phyloP scores from a whole-genome alignment of 805 yeast species.

The Ogataea angusta region DNA sequence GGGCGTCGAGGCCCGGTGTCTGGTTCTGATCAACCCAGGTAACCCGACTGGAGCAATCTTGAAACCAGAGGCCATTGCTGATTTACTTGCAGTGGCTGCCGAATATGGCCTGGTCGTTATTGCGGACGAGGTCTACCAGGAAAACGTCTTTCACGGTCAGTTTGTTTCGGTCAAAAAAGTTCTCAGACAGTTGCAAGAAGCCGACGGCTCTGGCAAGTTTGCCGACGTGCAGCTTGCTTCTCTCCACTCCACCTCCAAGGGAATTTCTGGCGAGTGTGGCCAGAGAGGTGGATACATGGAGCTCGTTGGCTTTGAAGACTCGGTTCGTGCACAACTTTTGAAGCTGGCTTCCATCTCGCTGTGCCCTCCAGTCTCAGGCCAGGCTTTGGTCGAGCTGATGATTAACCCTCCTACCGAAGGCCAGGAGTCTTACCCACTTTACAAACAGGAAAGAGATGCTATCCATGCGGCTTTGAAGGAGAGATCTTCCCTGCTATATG shows the following conservation, averaged over 20 bases:
- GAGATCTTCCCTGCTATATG: slow-evolving; percentile 63
- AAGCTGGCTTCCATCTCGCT: slow-evolving; percentile 88
- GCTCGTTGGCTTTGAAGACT: slow-evolving; percentile 71
- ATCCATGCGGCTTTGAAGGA: slow-evolving; percentile 60
- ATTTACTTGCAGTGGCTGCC: slow-evolving; percentile 76
- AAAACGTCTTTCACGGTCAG: slow-evolving; percentile 77
- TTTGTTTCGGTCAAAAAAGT: slow-evolving; percentile 85
- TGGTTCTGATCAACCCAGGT: slow-evolving; percentile 96
- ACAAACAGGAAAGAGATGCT: slow-evolving; percentile 54
- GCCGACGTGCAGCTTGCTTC: slow-evolving; percentile 84
- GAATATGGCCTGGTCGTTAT: slow-evolving; percentile 79
- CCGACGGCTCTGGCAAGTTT: slow-evolving; percentile 51
- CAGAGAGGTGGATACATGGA: slow-evolving; percentile 99
- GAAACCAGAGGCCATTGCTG: slow-evolving; percentile 59
- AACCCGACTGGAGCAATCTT: slow-evolving; percentile 95
- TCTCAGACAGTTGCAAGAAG: slow-evolving; percentile 56
- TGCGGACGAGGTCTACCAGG: slow-evolving; percentile 98
- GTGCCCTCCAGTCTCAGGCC: slow-evolving; percentile 95
- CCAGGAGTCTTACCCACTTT: slow-evolving; percentile 68
- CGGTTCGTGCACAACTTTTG: slow-evolving; percentile 65
- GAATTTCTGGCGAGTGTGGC: slow-evolving; percentile 98
- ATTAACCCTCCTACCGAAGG: slow-evolving; percentile 84
- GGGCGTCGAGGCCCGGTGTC: slow-evolving; percentile 65
- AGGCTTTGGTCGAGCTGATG: slow-evolving; percentile 90
- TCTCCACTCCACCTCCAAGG: slow-evolving; percentile 95